A percentile compares a stretch with the other conserved stretches of the same genome.
Conservation (phyloP, 371 early-diverging fungal genomes). For the Mucor sp. region DNA sequence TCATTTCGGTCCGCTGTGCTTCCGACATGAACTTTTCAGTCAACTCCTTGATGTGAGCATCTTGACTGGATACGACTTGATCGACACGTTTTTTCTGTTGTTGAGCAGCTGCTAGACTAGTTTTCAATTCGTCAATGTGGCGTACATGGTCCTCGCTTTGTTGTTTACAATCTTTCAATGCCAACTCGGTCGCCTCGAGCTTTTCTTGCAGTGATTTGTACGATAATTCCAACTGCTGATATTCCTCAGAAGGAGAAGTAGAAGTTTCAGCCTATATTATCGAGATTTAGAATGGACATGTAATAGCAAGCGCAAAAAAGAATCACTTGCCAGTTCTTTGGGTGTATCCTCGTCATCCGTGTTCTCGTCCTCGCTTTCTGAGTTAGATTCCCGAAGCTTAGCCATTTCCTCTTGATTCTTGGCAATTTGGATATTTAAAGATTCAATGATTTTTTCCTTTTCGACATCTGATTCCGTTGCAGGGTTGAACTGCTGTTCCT, state of each 20-base stretch:
- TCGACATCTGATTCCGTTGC: slow-evolving; percentile 6
- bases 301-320: neutral
- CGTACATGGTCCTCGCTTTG: neutral
- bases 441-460: slow-evolving; percentile 15
- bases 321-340: neutral
- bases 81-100: slow-evolving; percentile 13
- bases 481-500: neutral
- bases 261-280: neutral
- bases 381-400: slow-evolving; percentile 6
- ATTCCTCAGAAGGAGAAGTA: neutral
- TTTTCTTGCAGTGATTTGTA: slow-evolving; percentile 3
- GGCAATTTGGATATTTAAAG: slow-evolving; percentile 16
- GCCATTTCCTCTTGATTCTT: slow-evolving; percentile 11
- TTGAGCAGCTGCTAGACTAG: neutral
- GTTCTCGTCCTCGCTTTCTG: neutral
- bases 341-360: neutral
- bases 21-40: slow-evolving; percentile 32
- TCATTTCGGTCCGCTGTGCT: slow-evolving; percentile 26
- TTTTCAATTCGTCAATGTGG: slow-evolving; percentile 5
- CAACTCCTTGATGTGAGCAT: slow-evolving; percentile 15
- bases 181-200: neutral
- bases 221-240: neutral
- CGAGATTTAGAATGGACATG: neutral
- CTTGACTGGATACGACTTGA: slow-evolving; percentile 5
- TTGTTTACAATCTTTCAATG: neutral